Percentiles rank a stretch among this genome's conserved stretches.
Evolutionary conservation across 495 filamentous ascomycete genomes (phyloP).

Genomic region (Mytilinidion resinicola): DNA sequence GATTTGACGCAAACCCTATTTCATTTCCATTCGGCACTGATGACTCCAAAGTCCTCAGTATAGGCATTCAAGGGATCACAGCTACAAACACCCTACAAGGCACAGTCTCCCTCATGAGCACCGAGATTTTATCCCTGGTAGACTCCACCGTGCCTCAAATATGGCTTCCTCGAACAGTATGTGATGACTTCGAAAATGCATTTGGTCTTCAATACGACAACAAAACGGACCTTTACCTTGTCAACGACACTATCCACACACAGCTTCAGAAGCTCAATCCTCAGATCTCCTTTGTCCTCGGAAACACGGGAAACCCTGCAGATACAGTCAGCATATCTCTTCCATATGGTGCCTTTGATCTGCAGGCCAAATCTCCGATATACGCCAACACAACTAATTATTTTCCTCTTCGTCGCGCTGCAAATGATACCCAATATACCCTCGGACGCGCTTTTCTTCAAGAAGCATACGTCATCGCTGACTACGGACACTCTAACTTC

Average conservation of each 20-base stretch:
- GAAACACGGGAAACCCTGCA: constrained; percentile 35
- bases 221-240: constrained; percentile 40
- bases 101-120: not conserved
- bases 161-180: constrained; percentile 47
- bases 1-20: constrained; percentile 41
- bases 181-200: constrained; percentile 44
- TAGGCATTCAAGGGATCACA: constrained; percentile 7
- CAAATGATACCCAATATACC: constrained; percentile 45
- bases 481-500: constrained; percentile 43
- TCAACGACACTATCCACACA: constrained; percentile 42
- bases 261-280: constrained; percentile 39
- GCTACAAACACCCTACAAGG: not conserved
- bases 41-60: constrained; percentile 10
- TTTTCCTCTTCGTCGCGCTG: constrained; percentile 46
- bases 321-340: constrained; percentile 42
- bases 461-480: constrained; percentile 46
- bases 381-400: constrained; percentile 38
- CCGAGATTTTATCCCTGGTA: constrained; percentile 30
- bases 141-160: constrained; percentile 49
- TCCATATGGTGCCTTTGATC: constrained; percentile 49
- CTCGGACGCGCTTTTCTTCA: constrained; percentile 52
- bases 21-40: constrained; percentile 43
- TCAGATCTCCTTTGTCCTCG: constrained; percentile 44
- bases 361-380: constrained; percentile 22
- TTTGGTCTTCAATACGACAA: constrained; percentile 46